Evolutionary conservation across 371 early-diverging fungal species (phyloP).

Genomic region (Lichtheimia hyalospora): DNA sequence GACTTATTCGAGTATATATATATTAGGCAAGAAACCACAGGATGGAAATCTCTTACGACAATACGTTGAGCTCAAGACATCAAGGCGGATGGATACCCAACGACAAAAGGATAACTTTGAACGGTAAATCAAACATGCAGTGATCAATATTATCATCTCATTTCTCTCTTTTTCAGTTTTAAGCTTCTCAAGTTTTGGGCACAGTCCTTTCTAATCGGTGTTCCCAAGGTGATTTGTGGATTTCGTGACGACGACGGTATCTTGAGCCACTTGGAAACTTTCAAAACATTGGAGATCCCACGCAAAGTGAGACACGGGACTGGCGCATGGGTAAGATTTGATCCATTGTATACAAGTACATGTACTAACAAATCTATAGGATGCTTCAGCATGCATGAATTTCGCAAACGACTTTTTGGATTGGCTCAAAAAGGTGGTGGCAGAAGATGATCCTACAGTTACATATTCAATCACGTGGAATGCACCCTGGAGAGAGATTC

Average conservation of each 20-base stretch:
- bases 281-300: conserved; percentile 83
- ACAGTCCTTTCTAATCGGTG: conserved; percentile 89
- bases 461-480: conserved; percentile 45
- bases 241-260: conserved; percentile 80
- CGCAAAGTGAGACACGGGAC: conserved; percentile 64
- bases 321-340: conserved; percentile 59
- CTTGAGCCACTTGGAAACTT: conserved; percentile 52
- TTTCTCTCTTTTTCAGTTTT: conserved; percentile 42
- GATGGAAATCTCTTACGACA: conserved; percentile 41
- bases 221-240: conserved; percentile 80
- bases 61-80: conserved; percentile 92
- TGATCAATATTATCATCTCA: neutral
- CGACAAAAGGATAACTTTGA: conserved; percentile 64
- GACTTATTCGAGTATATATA: conserved; percentile 17
- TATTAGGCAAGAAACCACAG: conserved; percentile 28
- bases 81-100: conserved; percentile 57
- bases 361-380: conserved; percentile 20
- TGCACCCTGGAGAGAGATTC: conserved; percentile 43
- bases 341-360: neutral
- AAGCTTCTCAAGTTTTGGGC: conserved; percentile 91
- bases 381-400: conserved; percentile 50
- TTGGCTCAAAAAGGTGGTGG: conserved; percentile 37
- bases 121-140: conserved; percentile 32
- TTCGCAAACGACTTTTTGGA: conserved; percentile 46
- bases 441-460: conserved; percentile 37